These are phyloP conservation scores for Taxawa tesnikishii DNA, from an alignment of 2,329 filamentous ascomycete species.

Conservation along the genomic window DNA sequence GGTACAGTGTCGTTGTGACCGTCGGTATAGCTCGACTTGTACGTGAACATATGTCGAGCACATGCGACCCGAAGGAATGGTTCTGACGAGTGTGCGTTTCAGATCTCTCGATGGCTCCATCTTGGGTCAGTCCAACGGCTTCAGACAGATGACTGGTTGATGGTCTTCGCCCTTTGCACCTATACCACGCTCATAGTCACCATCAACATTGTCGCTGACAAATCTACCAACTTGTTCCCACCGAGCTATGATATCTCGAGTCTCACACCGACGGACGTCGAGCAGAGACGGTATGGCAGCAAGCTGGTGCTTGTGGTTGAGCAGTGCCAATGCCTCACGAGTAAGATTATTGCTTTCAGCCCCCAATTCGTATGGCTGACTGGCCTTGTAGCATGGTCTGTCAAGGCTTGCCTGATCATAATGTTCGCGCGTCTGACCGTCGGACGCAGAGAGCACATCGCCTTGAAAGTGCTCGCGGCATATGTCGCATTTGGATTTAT, in stretches of 20 bases:
- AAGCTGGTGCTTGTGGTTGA: slow-evolving; percentile 27
- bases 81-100: background rate
- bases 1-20: slow-evolving; percentile 28
- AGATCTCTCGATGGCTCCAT: slow-evolving; percentile 32
- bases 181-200: slow-evolving; percentile 39
- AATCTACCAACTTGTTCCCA: slow-evolving; percentile 31
- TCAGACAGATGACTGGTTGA: slow-evolving; percentile 46
- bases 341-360: no score
- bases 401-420: slow-evolving; percentile 23
- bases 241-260: slow-evolving; percentile 31
- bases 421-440: slow-evolving; percentile 26
- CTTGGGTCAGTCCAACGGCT: slow-evolving; percentile 35
- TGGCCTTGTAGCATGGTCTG: slow-evolving; percentile 21
- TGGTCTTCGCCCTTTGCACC: slow-evolving; percentile 36
- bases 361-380: background rate
- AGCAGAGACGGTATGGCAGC: slow-evolving; percentile 18
- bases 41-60: slow-evolving; percentile 12
- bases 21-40: slow-evolving; percentile 31
- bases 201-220: slow-evolving; percentile 30
- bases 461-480: slow-evolving; percentile 20
- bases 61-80: background rate
- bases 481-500: slow-evolving; percentile 22
- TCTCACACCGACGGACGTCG: slow-evolving; percentile 17
- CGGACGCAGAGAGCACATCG: slow-evolving; percentile 20
- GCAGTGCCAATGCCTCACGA: slow-evolving; percentile 21